phyloP scores from a whole-genome alignment of 2,329 filamentous ascomycete genomes.

The Sarocladium strictum region DNA sequence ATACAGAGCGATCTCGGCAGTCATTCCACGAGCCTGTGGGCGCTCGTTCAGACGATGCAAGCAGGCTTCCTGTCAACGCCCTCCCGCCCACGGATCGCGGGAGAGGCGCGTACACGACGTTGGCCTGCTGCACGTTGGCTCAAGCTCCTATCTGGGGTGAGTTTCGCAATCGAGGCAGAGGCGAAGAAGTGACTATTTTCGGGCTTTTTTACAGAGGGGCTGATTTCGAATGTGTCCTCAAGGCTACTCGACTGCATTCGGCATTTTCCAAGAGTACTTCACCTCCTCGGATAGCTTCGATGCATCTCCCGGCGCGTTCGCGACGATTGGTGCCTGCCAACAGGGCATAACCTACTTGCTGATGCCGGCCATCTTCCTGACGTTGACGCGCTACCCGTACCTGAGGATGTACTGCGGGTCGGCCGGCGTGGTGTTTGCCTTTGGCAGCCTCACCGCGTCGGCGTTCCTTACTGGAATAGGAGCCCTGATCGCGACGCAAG shows the following conservation, averaged over 20 bases:
- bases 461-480: conserved; percentile 13
- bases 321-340: conserved; percentile 13
- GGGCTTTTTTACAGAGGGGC: no score
- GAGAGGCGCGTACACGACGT: background rate
- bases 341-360: conserved; percentile 15
- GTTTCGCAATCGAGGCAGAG: background rate
- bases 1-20: background rate
- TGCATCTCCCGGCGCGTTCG: conserved; percentile 13
- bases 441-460: conserved; percentile 12
- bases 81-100: conserved; percentile 1
- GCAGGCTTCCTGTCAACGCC: background rate
- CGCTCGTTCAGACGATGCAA: background rate
- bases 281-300: conserved; percentile 11
- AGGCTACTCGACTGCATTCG: conserved; percentile 16
- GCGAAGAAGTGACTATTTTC: no score
- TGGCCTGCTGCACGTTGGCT: conserved; percentile 2
- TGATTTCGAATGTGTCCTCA: no score
- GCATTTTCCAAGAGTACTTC: conserved; percentile 16
- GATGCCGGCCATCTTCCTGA: conserved; percentile 15
- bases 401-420: conserved; percentile 12
- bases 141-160: conserved; percentile 4
- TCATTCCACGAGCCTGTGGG: background rate
- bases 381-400: conserved; percentile 14
- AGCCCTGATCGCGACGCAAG: conserved; percentile 14
- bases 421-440: conserved; percentile 11